Conservation (phyloP, 2,329 filamentous ascomycete genomes). For the Scytalidium sp. region DNA sequence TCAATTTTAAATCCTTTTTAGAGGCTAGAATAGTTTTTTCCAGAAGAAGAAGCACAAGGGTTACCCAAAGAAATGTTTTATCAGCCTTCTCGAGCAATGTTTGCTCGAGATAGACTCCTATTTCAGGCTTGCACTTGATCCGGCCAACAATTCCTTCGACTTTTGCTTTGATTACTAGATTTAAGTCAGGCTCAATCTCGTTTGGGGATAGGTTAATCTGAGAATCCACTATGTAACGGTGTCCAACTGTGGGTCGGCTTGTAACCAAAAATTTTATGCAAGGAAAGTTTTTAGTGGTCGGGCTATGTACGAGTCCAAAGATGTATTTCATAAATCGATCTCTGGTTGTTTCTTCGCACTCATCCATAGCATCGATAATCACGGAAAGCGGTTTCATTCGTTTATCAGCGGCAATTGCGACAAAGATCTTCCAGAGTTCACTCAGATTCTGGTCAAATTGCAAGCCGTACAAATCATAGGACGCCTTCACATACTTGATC, state of each 20-base stretch:
- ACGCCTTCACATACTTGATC: slow-evolving; percentile 28
- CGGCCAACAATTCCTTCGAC: slow-evolving; percentile 28
- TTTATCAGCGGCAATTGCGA: slow-evolving; percentile 27
- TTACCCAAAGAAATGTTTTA: slow-evolving; percentile 36
- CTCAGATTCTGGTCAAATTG: slow-evolving; percentile 31
- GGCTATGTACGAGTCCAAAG: slow-evolving; percentile 13
- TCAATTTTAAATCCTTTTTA: slow-evolving; percentile 23
- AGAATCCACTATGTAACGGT: slow-evolving; percentile 13
- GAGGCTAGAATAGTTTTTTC: slow-evolving; percentile 25
- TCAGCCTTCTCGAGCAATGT: slow-evolving; percentile 29
- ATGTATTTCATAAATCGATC: slow-evolving; percentile 24
- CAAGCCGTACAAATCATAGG: slow-evolving; percentile 27
- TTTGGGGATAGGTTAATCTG: slow-evolving; percentile 20
- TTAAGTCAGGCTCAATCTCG: slow-evolving; percentile 26
- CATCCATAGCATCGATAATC: slow-evolving; percentile 37
- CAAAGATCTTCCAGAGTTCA: slow-evolving; percentile 33
- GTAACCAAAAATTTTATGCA: slow-evolving; percentile 32
- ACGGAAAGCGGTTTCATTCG: slow-evolving; percentile 25
- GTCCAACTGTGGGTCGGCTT: slow-evolving; percentile 18
- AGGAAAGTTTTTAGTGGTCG: slow-evolving; percentile 8
- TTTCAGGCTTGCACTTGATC: slow-evolving; percentile 20
- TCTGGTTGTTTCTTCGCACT: slow-evolving; percentile 30
- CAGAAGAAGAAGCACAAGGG: slow-evolving; percentile 31
- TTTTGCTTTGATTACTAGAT: slow-evolving; percentile 28
- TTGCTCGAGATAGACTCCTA: slow-evolving; percentile 25